Conservation (phyloP, 2,329 filamentous ascomycete genomes). For the Tolypocladium ovalisporum region DNA sequence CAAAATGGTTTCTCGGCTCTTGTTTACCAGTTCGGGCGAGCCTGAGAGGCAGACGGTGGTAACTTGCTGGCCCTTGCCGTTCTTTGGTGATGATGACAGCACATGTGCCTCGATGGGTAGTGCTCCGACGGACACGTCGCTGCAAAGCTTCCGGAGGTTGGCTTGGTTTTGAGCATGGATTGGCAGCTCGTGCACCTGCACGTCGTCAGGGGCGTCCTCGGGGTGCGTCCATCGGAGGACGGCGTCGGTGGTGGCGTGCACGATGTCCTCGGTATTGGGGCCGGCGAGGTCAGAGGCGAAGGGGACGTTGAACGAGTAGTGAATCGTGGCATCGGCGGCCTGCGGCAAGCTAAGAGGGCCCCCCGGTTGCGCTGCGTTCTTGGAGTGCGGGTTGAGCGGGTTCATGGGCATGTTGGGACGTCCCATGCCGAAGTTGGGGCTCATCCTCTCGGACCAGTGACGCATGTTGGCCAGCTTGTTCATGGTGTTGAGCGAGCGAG, state of each 20-base stretch:
- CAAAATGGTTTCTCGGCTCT: conserved; percentile 79
- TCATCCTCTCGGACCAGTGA: conserved; percentile 62
- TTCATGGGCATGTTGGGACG: conserved; percentile 46
- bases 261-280: conserved; percentile 86
- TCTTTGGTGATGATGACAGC: conserved; percentile 69
- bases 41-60: conserved; percentile 90
- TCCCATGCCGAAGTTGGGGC: conserved; percentile 56
- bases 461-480: conserved; percentile 64
- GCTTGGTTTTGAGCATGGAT: conserved; percentile 82
- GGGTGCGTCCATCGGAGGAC: conserved; percentile 90
- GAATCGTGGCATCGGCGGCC: conserved; percentile 66
- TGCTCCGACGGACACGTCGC: conserved; percentile 61
- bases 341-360: conserved; percentile 56
- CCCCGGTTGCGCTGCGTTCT: conserved; percentile 39
- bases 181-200: conserved; percentile 81
- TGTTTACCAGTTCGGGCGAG: conserved; percentile 75
- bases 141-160: conserved; percentile 68
- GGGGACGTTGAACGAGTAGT: conserved; percentile 94
- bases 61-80: conserved; percentile 52
- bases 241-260: conserved; percentile 82
- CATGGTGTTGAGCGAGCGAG: conserved; percentile 41
- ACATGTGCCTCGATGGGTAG: conserved; percentile 75
- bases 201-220: conserved; percentile 72
- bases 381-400: conserved; percentile 45
- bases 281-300: conserved; percentile 88